Conservation (phyloP, 2,329 filamentous ascomycete species). For the Corniculantispora saksenae region DNA sequence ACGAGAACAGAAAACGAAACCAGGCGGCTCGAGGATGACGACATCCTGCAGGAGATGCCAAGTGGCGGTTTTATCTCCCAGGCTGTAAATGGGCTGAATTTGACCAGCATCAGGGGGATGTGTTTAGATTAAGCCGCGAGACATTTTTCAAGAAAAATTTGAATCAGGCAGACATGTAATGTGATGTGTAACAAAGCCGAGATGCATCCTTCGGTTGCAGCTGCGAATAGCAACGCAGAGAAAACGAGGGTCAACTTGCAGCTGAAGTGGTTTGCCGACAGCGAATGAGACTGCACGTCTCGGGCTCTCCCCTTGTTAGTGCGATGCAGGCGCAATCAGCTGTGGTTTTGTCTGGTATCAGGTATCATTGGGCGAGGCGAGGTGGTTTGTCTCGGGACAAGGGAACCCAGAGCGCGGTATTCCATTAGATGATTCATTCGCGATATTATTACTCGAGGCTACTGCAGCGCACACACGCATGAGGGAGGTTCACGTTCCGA, state of each 20-base stretch:
- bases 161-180: not conserved
- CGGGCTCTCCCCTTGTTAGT: slow-evolving; percentile 2
- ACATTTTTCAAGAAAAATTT: too few relatives aligned
- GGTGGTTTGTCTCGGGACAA: too few relatives aligned
- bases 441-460: too few relatives aligned
- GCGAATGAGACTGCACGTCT: not conserved
- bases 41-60: slow-evolving; percentile 9
- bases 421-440: too few relatives aligned
- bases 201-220: too few relatives aligned
- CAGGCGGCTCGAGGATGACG: not conserved
- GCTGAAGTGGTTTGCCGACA: not conserved
- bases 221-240: not conserved
- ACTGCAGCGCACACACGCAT: too few relatives aligned
- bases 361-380: slow-evolving; percentile 6
- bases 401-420: too few relatives aligned
- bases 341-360: not conserved
- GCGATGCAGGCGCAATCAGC: slow-evolving; percentile 4
- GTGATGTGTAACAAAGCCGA: slow-evolving; percentile 16
- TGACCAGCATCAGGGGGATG: too few relatives aligned
- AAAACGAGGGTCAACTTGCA: not conserved
- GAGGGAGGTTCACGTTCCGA: too few relatives aligned
- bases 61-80: too few relatives aligned
- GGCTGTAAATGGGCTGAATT: too few relatives aligned
- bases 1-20: not conserved
- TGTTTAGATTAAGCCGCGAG: too few relatives aligned